Evolutionary conservation across 192 early-diverging fungal species (phyloP).

Genomic region (Spizellomyces punctatus): DNA sequence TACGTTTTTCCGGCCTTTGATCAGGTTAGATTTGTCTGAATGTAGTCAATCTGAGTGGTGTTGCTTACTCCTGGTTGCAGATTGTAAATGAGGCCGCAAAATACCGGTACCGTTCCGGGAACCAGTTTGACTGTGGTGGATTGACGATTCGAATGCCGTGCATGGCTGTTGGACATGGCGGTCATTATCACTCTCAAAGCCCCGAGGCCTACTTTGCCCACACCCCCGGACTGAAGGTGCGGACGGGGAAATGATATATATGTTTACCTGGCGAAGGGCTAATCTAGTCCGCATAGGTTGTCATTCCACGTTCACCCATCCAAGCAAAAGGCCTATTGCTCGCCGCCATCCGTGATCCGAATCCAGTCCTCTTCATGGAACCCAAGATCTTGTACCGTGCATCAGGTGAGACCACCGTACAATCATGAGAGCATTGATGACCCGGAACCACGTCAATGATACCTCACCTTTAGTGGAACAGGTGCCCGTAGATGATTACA

Average conservation of each 20-base stretch:
- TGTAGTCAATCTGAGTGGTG: not conserved
- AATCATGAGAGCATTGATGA: not conserved
- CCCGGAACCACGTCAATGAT: not conserved
- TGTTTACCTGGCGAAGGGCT: not conserved
- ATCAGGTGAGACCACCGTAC: conserved; percentile 56
- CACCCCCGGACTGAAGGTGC: conserved; percentile 81
- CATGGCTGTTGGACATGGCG: conserved; percentile 95
- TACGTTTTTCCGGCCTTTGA: conserved; percentile 99
- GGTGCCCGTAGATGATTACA: conserved; percentile 90
- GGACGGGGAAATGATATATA: conserved; percentile 28
- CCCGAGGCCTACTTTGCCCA: conserved; percentile 97
- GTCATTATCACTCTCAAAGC: conserved; percentile 92
- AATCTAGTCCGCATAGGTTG: conserved; percentile 48
- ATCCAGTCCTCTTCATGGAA: conserved; percentile 95
- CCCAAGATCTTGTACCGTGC: conserved; percentile 96
- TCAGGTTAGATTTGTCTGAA: conserved; percentile 59
- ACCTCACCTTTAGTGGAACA: conserved; percentile 72
- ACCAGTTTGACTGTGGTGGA: conserved; percentile 85
- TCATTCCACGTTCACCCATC: conserved; percentile 88
- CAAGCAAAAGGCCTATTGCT: conserved; percentile 95
- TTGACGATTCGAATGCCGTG: conserved; percentile 89
- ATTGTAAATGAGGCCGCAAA: conserved; percentile 98
- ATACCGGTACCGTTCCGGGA: conserved; percentile 94
- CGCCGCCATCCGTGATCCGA: conserved; percentile 85
- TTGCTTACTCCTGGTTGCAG: conserved; percentile 28